Base-by-base conservation (phyloP, 768 basidiomycete genomes). In the Hypholoma fasciculare region DNA sequence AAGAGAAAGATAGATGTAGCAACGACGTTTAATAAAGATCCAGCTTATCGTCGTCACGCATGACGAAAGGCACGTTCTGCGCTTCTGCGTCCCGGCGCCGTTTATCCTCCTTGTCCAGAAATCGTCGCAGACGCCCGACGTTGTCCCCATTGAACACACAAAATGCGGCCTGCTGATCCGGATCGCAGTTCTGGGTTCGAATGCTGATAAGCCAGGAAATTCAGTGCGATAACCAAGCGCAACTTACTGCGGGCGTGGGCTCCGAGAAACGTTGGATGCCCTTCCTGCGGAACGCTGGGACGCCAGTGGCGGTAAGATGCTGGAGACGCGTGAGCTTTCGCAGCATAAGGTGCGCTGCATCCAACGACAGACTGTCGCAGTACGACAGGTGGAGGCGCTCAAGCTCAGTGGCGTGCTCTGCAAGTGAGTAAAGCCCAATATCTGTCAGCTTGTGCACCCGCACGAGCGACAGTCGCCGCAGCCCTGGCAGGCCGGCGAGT, bases 351-450 rank as follows among this genome's bases (percentile, higher is more conserved):
- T 92, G 89, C 34, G 94, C 74, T 8, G 91, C 90, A 43, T 86
- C 82, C 39, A 96, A 81, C 26, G 89, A 86, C 54, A 98, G 74
- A 56, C 85, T 81, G 64, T 89, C 87, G 74, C 95, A 98, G 69
- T 94, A 92, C 27, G 91, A 90, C 38, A 98, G 73, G 67, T 97
- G 89, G 49, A 96, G 78, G 23, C 92, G 84, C 67, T 94, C 91
- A 63, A 97, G 76, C 36, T 78, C 78, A 30, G 68, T 75, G 37
- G 78, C 83, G 71, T 92, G 85, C 64, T 92, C 90, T 13, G 87
- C 90, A 8, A 96, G 81, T 20, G 89, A 80, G 72, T 86, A 86
- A 48, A 96, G 75, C 5, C 87, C 90, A 65, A 90, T 85, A 72
- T 96, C 94, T 14, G 94, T 96, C 61, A 96, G 71, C 65, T 88